Evolutionary conservation across 1,284 basidiomycete species (phyloP).

Genomic region (Rhodotorula sp.): DNA sequence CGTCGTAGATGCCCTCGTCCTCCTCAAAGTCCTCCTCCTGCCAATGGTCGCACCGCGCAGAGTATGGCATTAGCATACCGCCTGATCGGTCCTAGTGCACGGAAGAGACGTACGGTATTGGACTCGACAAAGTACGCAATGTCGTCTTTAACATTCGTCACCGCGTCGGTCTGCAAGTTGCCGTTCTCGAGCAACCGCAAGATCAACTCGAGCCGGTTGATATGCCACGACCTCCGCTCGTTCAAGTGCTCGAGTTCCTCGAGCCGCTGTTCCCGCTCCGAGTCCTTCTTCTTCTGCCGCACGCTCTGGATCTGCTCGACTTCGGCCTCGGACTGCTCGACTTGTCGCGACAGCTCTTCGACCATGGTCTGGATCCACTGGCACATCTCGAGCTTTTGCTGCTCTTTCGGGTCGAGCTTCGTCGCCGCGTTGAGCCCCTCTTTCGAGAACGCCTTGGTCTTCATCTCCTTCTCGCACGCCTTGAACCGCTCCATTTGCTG

Average conservation of each 20-base stretch:
- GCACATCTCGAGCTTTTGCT: conserved; percentile 88
- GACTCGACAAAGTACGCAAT: conserved; percentile 95
- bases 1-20: conserved; percentile 96
- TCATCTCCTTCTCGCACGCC: conserved; percentile 99
- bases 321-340: conserved; percentile 93
- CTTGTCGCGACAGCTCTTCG: conserved; percentile 88
- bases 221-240: conserved; percentile 94
- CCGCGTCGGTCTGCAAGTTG: conserved; percentile 76
- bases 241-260: conserved; percentile 85
- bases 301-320: conserved; percentile 80
- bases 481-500: conserved; percentile 99
- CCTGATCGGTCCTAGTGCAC: no score
- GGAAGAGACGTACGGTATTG: conserved; percentile 70
- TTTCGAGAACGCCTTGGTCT: conserved; percentile 99
- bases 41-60: background rate
- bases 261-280: conserved; percentile 65
- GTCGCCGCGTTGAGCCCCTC: conserved; percentile 93
- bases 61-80: no score
- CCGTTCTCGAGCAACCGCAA: conserved; percentile 93
- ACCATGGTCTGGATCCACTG: conserved; percentile 82
- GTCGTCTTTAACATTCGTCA: conserved; percentile 84
- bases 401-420: conserved; percentile 92
- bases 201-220: conserved; percentile 87
- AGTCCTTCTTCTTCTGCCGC: conserved; percentile 80
- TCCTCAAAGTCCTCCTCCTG: conserved; percentile 98